These are phyloP conservation scores for Cymodocea nodosa DNA, from an alignment of 116 monocot species.

Conservation along the genomic window DNA sequence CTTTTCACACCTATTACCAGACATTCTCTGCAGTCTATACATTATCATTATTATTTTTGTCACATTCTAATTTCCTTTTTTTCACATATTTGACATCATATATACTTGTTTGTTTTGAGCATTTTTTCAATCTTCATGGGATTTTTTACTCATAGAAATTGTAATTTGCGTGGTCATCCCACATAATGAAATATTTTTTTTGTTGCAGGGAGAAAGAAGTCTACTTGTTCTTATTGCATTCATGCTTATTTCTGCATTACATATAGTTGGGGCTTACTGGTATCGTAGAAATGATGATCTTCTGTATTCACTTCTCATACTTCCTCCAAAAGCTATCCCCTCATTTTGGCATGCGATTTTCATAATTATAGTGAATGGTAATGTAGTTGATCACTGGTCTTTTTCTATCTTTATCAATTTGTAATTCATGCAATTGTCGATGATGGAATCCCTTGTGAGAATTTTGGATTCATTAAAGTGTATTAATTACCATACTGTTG, in stretches of 20 bases:
- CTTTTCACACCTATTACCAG: too few relatives aligned
- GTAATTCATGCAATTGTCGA: background rate
- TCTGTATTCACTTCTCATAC: constrained; percentile 49
- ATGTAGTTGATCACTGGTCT: background rate
- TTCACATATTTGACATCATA: too few relatives aligned
- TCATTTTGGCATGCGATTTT: constrained; percentile 99
- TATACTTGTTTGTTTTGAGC: too few relatives aligned
- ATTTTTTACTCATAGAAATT: too few relatives aligned
- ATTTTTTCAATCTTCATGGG: too few relatives aligned
- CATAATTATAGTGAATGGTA: constrained; percentile 92
- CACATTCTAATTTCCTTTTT: too few relatives aligned
- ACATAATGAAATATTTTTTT: background rate
- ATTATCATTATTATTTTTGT: too few relatives aligned
- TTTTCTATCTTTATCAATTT: background rate
- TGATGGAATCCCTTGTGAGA: background rate
- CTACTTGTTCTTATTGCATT: constrained; percentile 46
- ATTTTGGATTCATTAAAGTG: background rate
- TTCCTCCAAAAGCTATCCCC: constrained; percentile 87
- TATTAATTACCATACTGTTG: background rate
- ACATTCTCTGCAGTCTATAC: too few relatives aligned
- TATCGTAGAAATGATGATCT: constrained; percentile 87
- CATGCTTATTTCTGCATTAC: constrained; percentile 51
- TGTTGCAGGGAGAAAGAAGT: constrained; percentile 79
- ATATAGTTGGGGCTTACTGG: constrained; percentile 87
- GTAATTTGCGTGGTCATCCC: too few relatives aligned